phyloP scores from a whole-genome alignment of 768 basidiomycete genomes.

The Kwoniella sp. region DNA sequence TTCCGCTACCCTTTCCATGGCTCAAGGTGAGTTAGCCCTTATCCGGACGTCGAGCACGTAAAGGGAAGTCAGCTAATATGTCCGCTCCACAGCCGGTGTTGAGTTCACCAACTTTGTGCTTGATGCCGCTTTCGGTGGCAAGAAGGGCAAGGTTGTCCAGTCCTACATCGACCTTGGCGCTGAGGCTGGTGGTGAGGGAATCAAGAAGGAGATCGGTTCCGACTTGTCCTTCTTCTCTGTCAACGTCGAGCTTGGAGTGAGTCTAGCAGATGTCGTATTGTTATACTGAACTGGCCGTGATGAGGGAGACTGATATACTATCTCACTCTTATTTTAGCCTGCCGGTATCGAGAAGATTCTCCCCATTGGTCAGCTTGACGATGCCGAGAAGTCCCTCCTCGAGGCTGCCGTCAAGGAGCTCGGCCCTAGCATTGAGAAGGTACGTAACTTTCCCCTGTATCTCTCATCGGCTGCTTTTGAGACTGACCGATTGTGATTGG shows the following conservation, averaged over 20 bases:
- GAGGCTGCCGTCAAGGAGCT: constrained; percentile 61
- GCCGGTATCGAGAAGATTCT: constrained; percentile 92
- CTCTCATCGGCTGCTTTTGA: background rate
- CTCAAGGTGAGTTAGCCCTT: constrained; percentile 35
- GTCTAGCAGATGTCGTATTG: no score
- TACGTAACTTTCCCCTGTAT: constrained; percentile 8
- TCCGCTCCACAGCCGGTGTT: constrained; percentile 62
- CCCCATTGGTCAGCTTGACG: constrained; percentile 74
- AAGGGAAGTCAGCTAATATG: no score
- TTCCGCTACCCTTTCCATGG: constrained; percentile 74
- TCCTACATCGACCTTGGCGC: constrained; percentile 80
- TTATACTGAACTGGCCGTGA: no score
- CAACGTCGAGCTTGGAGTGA: constrained; percentile 88
- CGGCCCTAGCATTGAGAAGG: constrained; percentile 55
- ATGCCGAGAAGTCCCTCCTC: constrained; percentile 81
- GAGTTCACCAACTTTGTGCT: constrained; percentile 68
- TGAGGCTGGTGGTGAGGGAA: constrained; percentile 69
- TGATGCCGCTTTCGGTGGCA: constrained; percentile 66
- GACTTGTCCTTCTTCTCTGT: constrained; percentile 95
- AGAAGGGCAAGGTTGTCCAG: constrained; percentile 73
- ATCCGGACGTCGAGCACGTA: no score
- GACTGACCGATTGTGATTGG: constrained; percentile 9
- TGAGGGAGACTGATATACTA: constrained; percentile 3
- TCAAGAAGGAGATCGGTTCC: constrained; percentile 79
- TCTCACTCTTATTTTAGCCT: constrained; percentile 53